phyloP scores from a whole-genome alignment of 2,329 filamentous ascomycete species.

The Verticillium isaacii region DNA sequence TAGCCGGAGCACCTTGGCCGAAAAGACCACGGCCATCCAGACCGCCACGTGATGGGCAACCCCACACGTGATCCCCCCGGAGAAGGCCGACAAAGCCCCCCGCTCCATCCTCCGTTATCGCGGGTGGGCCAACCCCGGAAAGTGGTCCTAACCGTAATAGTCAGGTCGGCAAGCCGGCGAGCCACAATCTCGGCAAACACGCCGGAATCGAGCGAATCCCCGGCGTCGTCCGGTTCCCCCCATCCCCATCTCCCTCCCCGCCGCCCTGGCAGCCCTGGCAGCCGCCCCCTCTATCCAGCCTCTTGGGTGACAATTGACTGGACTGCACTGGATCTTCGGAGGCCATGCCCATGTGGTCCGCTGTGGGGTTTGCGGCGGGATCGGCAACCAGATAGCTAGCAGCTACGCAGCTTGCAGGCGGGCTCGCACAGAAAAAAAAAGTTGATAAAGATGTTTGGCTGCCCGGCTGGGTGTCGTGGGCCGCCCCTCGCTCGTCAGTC shows the following conservation, averaged over 20 bases:
- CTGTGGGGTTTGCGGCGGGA: background rate
- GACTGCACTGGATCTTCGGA: background rate
- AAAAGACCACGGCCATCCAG: background rate
- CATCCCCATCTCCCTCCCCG: background rate
- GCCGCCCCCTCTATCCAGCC: background rate
- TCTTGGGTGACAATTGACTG: background rate
- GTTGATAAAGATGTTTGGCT: background rate
- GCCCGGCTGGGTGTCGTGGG: background rate
- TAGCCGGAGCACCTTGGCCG: background rate
- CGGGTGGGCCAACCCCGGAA: background rate
- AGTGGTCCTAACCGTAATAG: background rate
- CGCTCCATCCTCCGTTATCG: background rate
- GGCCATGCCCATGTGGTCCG: background rate
- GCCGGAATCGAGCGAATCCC: background rate
- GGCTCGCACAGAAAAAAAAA: background rate
- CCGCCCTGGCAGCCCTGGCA: background rate
- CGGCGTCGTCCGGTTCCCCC: background rate
- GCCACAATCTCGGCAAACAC: background rate
- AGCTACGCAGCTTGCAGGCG: background rate
- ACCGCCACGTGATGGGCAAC: background rate
- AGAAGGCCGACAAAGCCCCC: background rate
- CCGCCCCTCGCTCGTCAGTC: background rate
- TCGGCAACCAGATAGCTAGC: background rate
- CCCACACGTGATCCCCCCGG: background rate
- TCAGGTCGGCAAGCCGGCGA: conserved; percentile 1